Evolutionary conservation across 1,139 yeast genomes (phyloP).

Genomic region (Kodamaea plutei): DNA sequence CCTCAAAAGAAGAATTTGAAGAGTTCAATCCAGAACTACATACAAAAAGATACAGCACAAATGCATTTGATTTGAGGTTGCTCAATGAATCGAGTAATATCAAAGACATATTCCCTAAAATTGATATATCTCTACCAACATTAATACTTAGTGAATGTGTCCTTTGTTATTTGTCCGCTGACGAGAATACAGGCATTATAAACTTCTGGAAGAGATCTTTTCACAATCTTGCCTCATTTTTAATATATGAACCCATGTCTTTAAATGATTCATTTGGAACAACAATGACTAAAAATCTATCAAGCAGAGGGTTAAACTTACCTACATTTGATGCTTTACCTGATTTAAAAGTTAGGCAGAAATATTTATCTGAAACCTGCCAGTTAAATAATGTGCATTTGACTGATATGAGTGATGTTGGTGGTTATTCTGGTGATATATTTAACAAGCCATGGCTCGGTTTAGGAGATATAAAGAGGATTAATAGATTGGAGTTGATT

Average conservation of each 20-base stretch:
- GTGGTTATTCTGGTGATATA: constrained; percentile 29
- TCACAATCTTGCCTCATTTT: constrained; percentile 30
- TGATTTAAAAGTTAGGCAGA: constrained; percentile 36
- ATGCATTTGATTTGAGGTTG: constrained; percentile 53
- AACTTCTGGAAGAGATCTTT: constrained; percentile 29
- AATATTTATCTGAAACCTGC: constrained; percentile 27
- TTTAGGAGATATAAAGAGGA: constrained; percentile 44
- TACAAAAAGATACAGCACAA: constrained; percentile 47
- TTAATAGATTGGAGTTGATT: constrained; percentile 65
- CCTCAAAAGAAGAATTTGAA: constrained; percentile 21
- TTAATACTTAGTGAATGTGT: constrained; percentile 85
- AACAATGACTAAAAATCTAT: constrained; percentile 75
- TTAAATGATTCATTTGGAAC: constrained; percentile 70
- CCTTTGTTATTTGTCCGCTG: constrained; percentile 70
- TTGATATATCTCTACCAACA: constrained; percentile 53
- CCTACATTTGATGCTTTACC: constrained; percentile 46
- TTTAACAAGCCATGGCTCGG: constrained; percentile 39
- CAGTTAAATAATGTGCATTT: constrained; percentile 25
- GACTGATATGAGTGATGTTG: constrained; percentile 57
- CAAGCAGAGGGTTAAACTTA: constrained; percentile 67
- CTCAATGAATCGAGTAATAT: constrained; percentile 11
- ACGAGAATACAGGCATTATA: constrained; percentile 52
- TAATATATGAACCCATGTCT: constrained; percentile 85
- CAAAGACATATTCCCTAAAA: constrained; percentile 6
- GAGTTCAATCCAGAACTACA: constrained; percentile 30